Percentiles rank a stretch among this genome's conserved stretches.
Evolutionary conservation across 139 green algal species (phyloP).

Genomic region (Chloropicon primus): DNA sequence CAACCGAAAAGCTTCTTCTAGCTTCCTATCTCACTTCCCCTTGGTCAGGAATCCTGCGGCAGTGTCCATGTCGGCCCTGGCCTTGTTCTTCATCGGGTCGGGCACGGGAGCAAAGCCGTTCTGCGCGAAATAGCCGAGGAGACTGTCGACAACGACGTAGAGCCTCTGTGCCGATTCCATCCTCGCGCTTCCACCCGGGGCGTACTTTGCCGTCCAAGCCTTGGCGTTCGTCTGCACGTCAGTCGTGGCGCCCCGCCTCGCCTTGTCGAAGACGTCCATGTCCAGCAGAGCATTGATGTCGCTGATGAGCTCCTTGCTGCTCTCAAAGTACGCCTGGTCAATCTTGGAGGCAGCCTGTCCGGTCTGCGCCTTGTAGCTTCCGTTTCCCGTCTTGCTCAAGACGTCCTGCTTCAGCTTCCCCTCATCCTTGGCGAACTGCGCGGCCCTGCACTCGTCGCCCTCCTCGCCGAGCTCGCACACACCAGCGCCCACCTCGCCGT

Average conservation of each 20-base stretch:
- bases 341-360: not conserved
- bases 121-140: not conserved
- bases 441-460: not conserved
- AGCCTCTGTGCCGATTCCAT: not conserved
- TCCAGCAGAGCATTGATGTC: not conserved
- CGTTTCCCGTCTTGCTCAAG: not conserved
- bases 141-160: not conserved
- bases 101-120: not conserved
- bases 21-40: too few relatives aligned
- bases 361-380: not conserved
- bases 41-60: not conserved
- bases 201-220: conserved; percentile 1
- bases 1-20: too few relatives aligned
- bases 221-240: not conserved
- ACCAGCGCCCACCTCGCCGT: not conserved
- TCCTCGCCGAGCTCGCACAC: not conserved
- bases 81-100: not conserved
- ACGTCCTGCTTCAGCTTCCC: not conserved
- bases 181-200: not conserved
- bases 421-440: not conserved
- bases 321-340: not conserved
- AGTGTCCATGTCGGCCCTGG: not conserved
- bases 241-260: not conserved
- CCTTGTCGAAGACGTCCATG: not conserved
- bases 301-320: not conserved